Evolutionary conservation across 257 asterid genomes (phyloP).

Genomic region (Solanum tacnaense): DNA sequence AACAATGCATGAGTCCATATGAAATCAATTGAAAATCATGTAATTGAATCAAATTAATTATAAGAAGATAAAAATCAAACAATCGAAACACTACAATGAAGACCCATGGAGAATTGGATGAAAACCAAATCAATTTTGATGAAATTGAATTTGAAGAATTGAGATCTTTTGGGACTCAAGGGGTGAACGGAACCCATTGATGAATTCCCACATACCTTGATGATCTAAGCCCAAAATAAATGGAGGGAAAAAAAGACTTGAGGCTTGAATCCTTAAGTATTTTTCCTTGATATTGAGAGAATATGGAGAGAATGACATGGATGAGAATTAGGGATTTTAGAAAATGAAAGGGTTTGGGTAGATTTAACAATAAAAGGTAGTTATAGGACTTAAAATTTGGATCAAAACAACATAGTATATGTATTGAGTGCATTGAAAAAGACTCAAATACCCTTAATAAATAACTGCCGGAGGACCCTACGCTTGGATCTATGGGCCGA

Average conservation of each 20-base stretch:
- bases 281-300: background rate
- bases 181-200: background rate
- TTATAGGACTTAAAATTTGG: background rate
- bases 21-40: background rate
- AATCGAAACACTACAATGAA: background rate
- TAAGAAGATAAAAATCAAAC: background rate
- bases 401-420: background rate
- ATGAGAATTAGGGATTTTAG: background rate
- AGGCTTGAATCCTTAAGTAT: background rate
- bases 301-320: background rate
- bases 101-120: background rate
- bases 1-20: background rate
- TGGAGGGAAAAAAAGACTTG: background rate
- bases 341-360: background rate
- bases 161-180: background rate
- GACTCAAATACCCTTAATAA: background rate
- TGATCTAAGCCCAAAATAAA: background rate
- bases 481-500: background rate
- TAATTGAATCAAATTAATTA: background rate
- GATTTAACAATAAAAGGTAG: background rate
- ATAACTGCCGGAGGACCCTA: no score
- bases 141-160: background rate
- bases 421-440: background rate
- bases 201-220: background rate
- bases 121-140: background rate